Evolutionary conservation across 2,329 filamentous ascomycete species (phyloP), one percentile per base, ranked within the genome.

Genomic region (Aspergillus latus): DNA sequence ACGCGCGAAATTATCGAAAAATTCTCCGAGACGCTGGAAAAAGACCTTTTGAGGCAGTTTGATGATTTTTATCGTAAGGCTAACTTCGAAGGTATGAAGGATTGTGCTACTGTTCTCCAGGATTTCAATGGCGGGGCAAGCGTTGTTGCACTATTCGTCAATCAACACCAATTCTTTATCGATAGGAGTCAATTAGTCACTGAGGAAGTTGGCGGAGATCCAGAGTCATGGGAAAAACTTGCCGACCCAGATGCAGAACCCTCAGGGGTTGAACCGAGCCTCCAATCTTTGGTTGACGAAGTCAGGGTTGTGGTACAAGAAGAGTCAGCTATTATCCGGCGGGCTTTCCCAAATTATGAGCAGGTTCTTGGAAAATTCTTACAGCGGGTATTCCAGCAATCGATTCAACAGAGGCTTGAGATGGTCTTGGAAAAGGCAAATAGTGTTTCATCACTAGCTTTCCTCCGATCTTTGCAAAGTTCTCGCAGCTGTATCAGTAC

Each of bases 81-180:
- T 67, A 96, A 97, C 74, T 97, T 96, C 68, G 91, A 97, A 64
- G 92, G 95, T 67, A 99, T 99, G 94, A 88, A 90, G 77, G 94
- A 97, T 71, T 99, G 94, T 71, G 90, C 95, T 53, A 90, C 90
- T 67, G 94, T 97, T 42, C 80, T 99, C 60, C 84, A 94, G 70
- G 94, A 97, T 74, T 99, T 99, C 80, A 96, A 93, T 72, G 92
- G 94, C 51, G 94, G 94, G 50, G 87, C 91, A 56, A 97, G 92
- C 71, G 94, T 97, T 58, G 96, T 97, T 73, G 93, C 90, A 11
- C 82, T 93, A 9, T 99, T 97, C 73, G 93, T 99, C 69, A 99
- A 99, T 71, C 94, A 99, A 73, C 95, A 99, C 75, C 92, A 96
- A 68, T 99, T 99, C 81, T 99, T 99, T 76, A 97, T 99, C 68